Conservation (phyloP, 169 alveolate species). For the Eimeria necatrix region DNA sequence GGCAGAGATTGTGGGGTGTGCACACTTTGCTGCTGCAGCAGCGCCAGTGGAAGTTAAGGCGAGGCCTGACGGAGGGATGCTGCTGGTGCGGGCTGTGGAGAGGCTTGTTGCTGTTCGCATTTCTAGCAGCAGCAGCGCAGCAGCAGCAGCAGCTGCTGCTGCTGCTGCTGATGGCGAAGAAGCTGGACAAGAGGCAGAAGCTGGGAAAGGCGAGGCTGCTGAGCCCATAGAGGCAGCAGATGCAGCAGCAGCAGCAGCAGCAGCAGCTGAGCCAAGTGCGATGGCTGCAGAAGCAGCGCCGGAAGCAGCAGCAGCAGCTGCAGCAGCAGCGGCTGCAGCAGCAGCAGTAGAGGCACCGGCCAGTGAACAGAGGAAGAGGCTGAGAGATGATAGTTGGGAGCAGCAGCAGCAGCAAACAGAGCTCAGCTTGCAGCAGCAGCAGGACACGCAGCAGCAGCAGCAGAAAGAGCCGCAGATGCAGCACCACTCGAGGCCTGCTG, state of each 20-base stretch:
- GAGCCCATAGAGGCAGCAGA: not conserved
- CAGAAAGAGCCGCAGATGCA: not conserved
- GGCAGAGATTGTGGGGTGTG: not conserved
- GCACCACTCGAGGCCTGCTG: not conserved
- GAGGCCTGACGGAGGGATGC: conserved; percentile 48
- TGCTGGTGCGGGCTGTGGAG: conserved; percentile 50
- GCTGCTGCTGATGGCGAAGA: not conserved
- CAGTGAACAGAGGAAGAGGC: not conserved
- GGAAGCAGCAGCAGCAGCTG: conserved; percentile 43
- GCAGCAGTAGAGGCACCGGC: not conserved
- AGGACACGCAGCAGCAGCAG: conserved; percentile 34
- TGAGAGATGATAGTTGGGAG: not conserved
- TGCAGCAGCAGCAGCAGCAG: conserved; percentile 1
- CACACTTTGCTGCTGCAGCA: conserved; percentile 33
- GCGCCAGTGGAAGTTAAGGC: conserved; percentile 40
- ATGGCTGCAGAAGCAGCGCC: not conserved
- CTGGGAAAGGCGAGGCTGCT: not conserved
- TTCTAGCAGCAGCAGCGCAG: not conserved
- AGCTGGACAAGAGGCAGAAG: not conserved
- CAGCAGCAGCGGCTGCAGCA: not conserved
- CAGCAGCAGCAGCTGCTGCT: conserved; percentile 22
- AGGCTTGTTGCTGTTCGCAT: conserved; percentile 26
- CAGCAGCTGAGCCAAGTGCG: not conserved
- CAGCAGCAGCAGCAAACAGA: not conserved
- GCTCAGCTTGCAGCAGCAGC: not conserved